Evolutionary conservation across 495 filamentous ascomycete genomes (phyloP).

Genomic region (Penicillium mononematosum): DNA sequence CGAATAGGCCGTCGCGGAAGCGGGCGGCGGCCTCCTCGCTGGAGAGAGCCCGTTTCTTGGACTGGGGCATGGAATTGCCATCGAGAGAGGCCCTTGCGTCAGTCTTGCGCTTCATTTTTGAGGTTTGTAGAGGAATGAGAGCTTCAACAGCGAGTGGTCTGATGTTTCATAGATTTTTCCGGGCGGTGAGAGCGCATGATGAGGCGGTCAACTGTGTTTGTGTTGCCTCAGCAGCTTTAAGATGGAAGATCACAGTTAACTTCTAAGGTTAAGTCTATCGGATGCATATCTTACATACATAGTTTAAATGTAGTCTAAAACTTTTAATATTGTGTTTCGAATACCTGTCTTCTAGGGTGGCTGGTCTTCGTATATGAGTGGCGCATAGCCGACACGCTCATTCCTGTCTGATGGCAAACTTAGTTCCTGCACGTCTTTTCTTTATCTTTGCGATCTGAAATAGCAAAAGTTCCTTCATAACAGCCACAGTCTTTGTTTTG

Average conservation of each 20-base stretch:
- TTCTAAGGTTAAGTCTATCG: background rate
- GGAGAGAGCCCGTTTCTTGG: conserved; percentile 54
- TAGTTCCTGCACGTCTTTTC: background rate
- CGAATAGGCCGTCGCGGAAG: conserved; percentile 79
- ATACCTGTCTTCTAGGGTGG: background rate
- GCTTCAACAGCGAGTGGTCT: conserved; percentile 10
- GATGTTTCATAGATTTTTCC: conserved; percentile 21
- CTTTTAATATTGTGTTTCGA: background rate
- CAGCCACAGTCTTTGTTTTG: background rate
- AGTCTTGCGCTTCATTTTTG: conserved; percentile 58
- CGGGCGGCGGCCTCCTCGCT: conserved; percentile 45
- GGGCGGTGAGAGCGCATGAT: conserved; percentile 19
- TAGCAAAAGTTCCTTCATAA: background rate
- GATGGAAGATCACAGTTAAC: background rate
- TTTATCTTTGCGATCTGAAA: background rate
- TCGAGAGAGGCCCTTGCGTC: conserved; percentile 33
- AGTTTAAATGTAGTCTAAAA: too few species aligned
- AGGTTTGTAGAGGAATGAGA: conserved; percentile 1
- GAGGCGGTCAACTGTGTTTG: conserved; percentile 16
- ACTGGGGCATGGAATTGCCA: conserved; percentile 42
- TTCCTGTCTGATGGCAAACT: background rate
- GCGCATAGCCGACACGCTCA: background rate
- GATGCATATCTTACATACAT: background rate
- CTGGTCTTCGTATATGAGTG: background rate
- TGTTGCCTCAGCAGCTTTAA: background rate